Evolutionary conservation across 495 filamentous ascomycete species (phyloP), one percentile per base, ranked within the genome.

Genomic region (Penicillium goetzii): DNA sequence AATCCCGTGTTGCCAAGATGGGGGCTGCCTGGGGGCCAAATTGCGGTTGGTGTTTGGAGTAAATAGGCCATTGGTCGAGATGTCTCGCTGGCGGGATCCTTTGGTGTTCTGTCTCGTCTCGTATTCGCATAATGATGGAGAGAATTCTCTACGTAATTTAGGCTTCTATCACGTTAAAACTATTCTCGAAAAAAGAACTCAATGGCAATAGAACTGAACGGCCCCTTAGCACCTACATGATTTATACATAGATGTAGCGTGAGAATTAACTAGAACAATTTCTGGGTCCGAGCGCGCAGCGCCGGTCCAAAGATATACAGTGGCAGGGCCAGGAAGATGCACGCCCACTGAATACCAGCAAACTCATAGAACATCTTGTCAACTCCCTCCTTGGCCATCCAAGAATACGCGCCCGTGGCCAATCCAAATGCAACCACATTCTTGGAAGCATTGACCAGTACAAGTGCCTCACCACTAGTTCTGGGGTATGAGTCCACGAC

Each of bases 381-480:
- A 9, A 79, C 43, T 4, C 77, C 77, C 26, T 75, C 63, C 36
- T 43, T 63, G 6, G 67, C 61, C 69, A 77, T 68, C 75, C 75
- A 79, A 15, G 60, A 17, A 32, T 68, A 65, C 15, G 65, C 66
- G 12, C 67, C 62, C 21, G 67, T 66, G 1, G 73, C 67, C 26
- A 79, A 41, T 0, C 77, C 77, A 62, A 79, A 79, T 0, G 77
- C 77, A 56, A 79, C 70, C 3, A 76, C 62, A 58, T 79, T 79
- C 72, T 79, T 79, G 2, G 75, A 74, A 0, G 74, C 67, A 59
- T 79, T 79, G n/a, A 79, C 70, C 28, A 71, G 45, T 2, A 75
- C 73, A 40, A 75, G 61, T 1, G 73, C 73, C 63, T 75, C 73
- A 14, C 69, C 72, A 28, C 71, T 72, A 10, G 60, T 60, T 6